Evolutionary conservation across 2,329 filamentous ascomycete species (phyloP).

Genomic region (Claviceps quebecensis): DNA sequence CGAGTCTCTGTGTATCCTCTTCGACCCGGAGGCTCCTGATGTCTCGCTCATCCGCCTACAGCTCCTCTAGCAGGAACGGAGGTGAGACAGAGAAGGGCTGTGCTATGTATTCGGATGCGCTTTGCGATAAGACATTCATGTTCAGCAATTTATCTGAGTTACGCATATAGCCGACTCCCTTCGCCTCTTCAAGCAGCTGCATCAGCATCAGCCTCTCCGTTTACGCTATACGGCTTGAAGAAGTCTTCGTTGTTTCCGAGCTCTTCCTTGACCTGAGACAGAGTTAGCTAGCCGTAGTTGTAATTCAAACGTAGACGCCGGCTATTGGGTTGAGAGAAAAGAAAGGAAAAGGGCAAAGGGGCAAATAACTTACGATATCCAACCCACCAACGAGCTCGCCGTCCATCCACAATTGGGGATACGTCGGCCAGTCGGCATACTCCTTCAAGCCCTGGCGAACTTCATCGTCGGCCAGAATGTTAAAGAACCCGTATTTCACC

Average conservation of each 20-base stretch:
- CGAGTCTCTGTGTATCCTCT: neutral
- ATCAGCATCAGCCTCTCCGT: slow-evolving; percentile 27
- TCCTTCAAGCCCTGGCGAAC: slow-evolving; percentile 93
- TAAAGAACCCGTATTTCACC: slow-evolving; percentile 97
- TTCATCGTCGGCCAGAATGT: slow-evolving; percentile 94
- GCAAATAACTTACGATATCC: slow-evolving; percentile 66
- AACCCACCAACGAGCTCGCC: slow-evolving; percentile 86
- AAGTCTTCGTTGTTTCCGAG: slow-evolving; percentile 73
- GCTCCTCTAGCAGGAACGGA: neutral
- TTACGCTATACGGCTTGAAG: slow-evolving; percentile 56
- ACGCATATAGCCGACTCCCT: neutral
- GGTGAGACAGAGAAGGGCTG: neutral
- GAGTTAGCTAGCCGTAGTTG: neutral
- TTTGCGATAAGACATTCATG: neutral
- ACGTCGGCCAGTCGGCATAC: slow-evolving; percentile 97
- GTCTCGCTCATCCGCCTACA: neutral
- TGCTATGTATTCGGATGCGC: neutral
- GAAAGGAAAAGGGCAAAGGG: too few relatives aligned
- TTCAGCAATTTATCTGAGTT: neutral
- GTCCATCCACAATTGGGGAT: slow-evolving; percentile 83
- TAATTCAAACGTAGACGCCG: neutral
- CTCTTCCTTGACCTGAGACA: slow-evolving; percentile 77
- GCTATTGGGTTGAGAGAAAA: neutral
- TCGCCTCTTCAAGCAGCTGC: slow-evolving; percentile 18
- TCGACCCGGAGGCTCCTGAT: neutral